Conservation (phyloP, 1,284 basidiomycete genomes). For the Cystobasidium slooffiae region DNA sequence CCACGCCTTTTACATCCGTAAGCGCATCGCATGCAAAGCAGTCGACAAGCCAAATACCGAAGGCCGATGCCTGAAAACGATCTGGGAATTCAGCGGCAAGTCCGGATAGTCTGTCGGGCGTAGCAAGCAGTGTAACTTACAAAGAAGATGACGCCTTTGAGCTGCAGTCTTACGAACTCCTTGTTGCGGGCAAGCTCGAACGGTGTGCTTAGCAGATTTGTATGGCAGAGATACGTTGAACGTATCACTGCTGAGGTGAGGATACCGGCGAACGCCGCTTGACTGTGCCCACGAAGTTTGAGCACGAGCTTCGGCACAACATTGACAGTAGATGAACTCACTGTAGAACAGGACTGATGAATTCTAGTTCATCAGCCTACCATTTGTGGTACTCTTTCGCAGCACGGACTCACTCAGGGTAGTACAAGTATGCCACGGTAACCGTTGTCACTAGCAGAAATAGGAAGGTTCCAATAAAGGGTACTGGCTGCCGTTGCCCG, state of each 20-base stretch:
- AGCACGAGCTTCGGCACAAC: neutral
- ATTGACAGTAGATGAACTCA: neutral
- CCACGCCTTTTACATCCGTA: constrained; percentile 13
- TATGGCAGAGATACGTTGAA: constrained; percentile 23
- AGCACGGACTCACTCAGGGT: constrained; percentile 22
- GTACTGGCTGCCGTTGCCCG: constrained; percentile 16
- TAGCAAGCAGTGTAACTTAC: neutral
- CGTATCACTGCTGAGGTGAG: constrained; percentile 14
- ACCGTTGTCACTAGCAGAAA: constrained; percentile 22
- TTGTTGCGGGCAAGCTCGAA: constrained; percentile 37
- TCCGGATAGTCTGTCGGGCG: neutral
- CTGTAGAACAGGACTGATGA: constrained; percentile 41
- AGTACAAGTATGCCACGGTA: constrained; percentile 18
- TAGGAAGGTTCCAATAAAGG: constrained; percentile 25
- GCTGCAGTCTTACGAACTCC: constrained; percentile 26
- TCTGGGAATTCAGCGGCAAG: neutral
- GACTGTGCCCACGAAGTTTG: neutral
- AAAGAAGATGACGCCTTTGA: constrained; percentile 20
- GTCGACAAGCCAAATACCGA: constrained; percentile 41
- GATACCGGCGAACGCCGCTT: constrained; percentile 37
- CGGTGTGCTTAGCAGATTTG: constrained; percentile 23
- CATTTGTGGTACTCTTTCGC: neutral
- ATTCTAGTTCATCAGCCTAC: neutral
- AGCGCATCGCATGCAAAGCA: constrained; percentile 37
- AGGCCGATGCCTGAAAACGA: constrained; percentile 13